Evolutionary conservation across 1,139 yeast species (phyloP).

Genomic region (Debaryomyces subglobosus): DNA sequence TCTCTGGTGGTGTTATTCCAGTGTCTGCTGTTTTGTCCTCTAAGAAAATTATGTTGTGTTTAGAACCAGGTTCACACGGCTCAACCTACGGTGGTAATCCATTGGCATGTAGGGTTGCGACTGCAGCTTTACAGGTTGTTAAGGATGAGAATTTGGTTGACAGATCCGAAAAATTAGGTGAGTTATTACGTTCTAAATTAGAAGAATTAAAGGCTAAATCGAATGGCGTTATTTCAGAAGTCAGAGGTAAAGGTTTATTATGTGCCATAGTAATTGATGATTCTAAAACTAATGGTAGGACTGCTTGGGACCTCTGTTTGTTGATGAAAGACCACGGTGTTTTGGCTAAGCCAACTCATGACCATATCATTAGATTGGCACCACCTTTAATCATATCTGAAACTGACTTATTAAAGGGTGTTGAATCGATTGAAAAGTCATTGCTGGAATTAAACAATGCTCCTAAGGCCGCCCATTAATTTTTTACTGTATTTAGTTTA

Average conservation of each 20-base stretch:
- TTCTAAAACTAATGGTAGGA: slow-evolving; percentile 79
- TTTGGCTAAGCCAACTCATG: slow-evolving; percentile 96
- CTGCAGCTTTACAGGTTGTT: slow-evolving; percentile 91
- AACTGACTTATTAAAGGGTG: slow-evolving; percentile 83
- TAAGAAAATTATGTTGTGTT: slow-evolving; percentile 82
- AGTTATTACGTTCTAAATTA: slow-evolving; percentile 67
- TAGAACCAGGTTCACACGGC: slow-evolving; percentile 96
- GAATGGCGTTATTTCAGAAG: slow-evolving; percentile 80
- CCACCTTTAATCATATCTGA: slow-evolving; percentile 93
- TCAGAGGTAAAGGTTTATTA: slow-evolving; percentile 89
- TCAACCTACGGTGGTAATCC: slow-evolving; percentile 99
- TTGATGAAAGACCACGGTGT: slow-evolving; percentile 88
- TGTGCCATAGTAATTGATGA: slow-evolving; percentile 92
- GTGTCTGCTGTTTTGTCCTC: slow-evolving; percentile 91
- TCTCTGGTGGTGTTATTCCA: slow-evolving; percentile 93
- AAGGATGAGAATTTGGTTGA: slow-evolving; percentile 85
- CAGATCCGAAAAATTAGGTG: slow-evolving; percentile 75
- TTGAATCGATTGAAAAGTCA: slow-evolving; percentile 67
- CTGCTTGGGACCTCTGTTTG: slow-evolving; percentile 96
- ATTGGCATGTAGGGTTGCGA: slow-evolving; percentile 89
- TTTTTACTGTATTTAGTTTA: background rate
- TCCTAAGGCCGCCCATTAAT: slow-evolving; percentile 44
- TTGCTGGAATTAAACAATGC: slow-evolving; percentile 63
- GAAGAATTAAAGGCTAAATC: slow-evolving; percentile 60
- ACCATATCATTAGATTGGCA: slow-evolving; percentile 91